Conservation (phyloP, 192 early-diverging fungal genomes). For the Fimicolochytrium jonesii region DNA sequence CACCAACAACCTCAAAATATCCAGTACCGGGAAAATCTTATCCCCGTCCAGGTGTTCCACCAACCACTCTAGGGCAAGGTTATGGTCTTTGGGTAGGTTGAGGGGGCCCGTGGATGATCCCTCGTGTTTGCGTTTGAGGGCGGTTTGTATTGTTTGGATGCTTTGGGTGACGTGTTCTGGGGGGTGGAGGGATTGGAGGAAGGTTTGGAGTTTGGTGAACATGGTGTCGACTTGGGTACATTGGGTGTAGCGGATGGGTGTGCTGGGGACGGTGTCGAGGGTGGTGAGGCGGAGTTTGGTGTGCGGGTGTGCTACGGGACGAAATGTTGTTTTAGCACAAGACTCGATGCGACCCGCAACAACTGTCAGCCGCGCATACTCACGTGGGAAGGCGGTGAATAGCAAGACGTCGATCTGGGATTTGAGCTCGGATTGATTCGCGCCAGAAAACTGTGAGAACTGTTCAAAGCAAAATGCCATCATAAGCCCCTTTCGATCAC, state of each 20-base stretch:
- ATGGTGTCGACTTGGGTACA: constrained; percentile 39
- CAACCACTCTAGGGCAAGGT: constrained; percentile 30
- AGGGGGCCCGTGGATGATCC: background rate
- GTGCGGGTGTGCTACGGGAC: constrained; percentile 57
- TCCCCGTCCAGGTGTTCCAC: constrained; percentile 36
- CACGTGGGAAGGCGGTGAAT: constrained; percentile 63
- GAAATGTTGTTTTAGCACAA: background rate
- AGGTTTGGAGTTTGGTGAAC: constrained; percentile 36
- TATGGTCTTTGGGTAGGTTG: constrained; percentile 27
- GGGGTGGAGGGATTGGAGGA: background rate
- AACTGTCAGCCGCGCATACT: background rate
- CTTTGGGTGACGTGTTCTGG: background rate
- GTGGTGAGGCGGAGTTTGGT: constrained; percentile 32
- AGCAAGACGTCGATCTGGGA: constrained; percentile 56
- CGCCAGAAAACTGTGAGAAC: constrained; percentile 57
- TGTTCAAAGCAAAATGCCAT: too few relatives aligned
- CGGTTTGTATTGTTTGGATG: constrained; percentile 19
- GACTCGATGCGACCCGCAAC: background rate
- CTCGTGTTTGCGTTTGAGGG: constrained; percentile 29
- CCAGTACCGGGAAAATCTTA: constrained; percentile 59
- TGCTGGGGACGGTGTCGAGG: constrained; percentile 35
- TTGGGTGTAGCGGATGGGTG: constrained; percentile 30
- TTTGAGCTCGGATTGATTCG: constrained; percentile 56
- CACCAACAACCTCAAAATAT: constrained; percentile 58
- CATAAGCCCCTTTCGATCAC: too few relatives aligned